phyloP scores from a whole-genome alignment of 345 rosid genomes.

The Pistacia integerrima region DNA sequence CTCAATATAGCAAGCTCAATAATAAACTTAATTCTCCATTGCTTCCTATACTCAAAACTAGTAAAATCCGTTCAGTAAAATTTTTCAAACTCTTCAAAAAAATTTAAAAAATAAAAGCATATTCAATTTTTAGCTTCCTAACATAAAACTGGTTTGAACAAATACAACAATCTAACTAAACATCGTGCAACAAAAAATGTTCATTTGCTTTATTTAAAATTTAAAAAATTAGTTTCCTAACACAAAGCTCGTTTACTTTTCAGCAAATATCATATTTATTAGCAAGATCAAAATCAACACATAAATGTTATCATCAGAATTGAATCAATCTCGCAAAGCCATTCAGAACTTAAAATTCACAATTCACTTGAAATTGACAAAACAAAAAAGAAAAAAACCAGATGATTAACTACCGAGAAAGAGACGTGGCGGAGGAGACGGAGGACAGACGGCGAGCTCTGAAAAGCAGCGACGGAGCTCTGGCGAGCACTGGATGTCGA shows the following conservation, averaged over 20 bases:
- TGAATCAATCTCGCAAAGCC: not conserved
- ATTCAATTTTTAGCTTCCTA: too few species aligned
- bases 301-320: not conserved
- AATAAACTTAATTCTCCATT: not conserved
- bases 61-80: not conserved
- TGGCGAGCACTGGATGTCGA: constrained; percentile 60
- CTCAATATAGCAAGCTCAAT: not conserved
- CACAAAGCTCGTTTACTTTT: not conserved
- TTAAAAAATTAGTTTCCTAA: not conserved
- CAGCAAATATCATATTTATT: not conserved
- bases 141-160: not conserved
- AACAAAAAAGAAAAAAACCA: not conserved
- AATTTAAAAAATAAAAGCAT: too few species aligned
- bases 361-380: not conserved
- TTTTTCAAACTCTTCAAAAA: too few species aligned
- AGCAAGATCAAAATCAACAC: not conserved
- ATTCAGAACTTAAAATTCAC: not conserved
- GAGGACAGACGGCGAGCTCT: constrained; percentile 58
- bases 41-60: not conserved
- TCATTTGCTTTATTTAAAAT: too few species aligned
- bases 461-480: constrained; percentile 58
- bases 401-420: constrained; percentile 47
- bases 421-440: constrained; percentile 43
- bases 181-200: not conserved
- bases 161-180: not conserved